Conservation (phyloP, 352 stramenopile genomes). For the Phytophthora kernoviae region DNA sequence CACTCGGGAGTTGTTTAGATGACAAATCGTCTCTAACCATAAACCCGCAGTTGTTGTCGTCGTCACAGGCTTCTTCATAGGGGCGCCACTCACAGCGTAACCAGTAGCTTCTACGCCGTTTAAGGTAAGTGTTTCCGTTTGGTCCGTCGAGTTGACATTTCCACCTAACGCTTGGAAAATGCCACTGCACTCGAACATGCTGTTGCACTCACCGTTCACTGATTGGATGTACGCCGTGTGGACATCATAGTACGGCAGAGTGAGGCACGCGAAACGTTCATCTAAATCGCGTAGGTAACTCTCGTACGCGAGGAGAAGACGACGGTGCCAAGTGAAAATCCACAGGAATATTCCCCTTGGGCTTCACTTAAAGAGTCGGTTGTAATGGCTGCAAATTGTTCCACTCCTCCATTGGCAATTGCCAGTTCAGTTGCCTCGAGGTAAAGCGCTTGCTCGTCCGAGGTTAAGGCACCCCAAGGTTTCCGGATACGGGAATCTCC, state of each 20-base stretch:
- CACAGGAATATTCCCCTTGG: constrained; percentile 61
- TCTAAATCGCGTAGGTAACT: constrained; percentile 64
- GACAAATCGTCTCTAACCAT: constrained; percentile 51
- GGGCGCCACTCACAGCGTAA: constrained; percentile 35
- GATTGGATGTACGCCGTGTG: constrained; percentile 63
- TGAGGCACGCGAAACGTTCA: constrained; percentile 65
- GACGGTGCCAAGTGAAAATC: constrained; percentile 73
- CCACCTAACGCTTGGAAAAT: constrained; percentile 65
- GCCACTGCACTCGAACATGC: constrained; percentile 66
- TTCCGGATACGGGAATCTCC: constrained; percentile 50
- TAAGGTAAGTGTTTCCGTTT: constrained; percentile 23
- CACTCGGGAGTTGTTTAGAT: constrained; percentile 42
- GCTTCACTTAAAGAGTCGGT: constrained; percentile 50
- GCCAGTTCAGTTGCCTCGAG: constrained; percentile 52
- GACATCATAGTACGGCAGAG: constrained; percentile 82
- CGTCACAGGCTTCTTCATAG: constrained; percentile 46
- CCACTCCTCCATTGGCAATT: constrained; percentile 46
- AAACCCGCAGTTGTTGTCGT: constrained; percentile 42
- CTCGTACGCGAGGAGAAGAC: constrained; percentile 68
- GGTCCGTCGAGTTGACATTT: constrained; percentile 12
- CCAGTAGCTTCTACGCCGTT: constrained; percentile 42
- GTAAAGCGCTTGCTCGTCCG: constrained; percentile 59
- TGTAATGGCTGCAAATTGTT: constrained; percentile 55
- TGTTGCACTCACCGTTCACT: constrained; percentile 50
- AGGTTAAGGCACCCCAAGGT: constrained; percentile 47